These are phyloP conservation scores for Rhizopus stolonifer DNA, from an alignment of 371 early-diverging fungal genomes.

Conservation along the genomic window DNA sequence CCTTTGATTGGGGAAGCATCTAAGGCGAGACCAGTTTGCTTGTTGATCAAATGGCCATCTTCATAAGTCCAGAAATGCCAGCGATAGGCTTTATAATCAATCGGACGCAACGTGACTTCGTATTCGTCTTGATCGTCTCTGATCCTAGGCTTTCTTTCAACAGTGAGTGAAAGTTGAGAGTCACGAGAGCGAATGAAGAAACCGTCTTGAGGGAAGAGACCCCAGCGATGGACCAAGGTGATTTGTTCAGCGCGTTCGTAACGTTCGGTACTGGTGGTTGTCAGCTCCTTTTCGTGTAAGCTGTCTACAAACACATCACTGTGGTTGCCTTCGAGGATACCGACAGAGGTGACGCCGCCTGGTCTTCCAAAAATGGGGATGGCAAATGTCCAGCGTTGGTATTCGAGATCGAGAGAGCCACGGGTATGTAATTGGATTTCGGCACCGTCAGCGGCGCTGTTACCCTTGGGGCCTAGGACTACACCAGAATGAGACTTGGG, in stretches of 20 bases:
- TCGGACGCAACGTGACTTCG: conserved; percentile 30
- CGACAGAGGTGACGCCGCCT: conserved; percentile 6
- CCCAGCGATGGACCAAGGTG: conserved; percentile 42
- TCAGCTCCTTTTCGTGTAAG: conserved; percentile 14
- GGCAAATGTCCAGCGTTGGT: conserved; percentile 44
- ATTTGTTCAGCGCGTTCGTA: conserved; percentile 31
- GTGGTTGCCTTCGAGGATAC: conserved; percentile 5
- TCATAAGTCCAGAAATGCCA: conserved; percentile 54
- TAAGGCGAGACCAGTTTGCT: conserved; percentile 53
- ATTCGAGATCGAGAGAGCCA: conserved; percentile 28
- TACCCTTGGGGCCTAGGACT: conserved; percentile 27
- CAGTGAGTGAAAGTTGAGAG: conserved; percentile 32
- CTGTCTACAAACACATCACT: conserved; percentile 22
- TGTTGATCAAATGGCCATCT: conserved; percentile 55
- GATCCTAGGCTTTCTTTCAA: conserved; percentile 26
- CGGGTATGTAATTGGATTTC: conserved; percentile 31
- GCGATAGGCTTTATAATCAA: conserved; percentile 39
- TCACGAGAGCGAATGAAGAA: conserved; percentile 43
- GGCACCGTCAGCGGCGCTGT: conserved; percentile 26
- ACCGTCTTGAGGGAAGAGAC: conserved; percentile 41
- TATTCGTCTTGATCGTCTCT: conserved; percentile 21
- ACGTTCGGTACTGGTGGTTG: conserved; percentile 19
- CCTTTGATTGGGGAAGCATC: conserved; percentile 35
- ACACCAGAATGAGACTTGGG: conserved; percentile 34
- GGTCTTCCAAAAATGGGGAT: conserved; percentile 33